Evolutionary conservation across 139 green algal genomes (phyloP), one percentile per base, ranked within the genome.

Genomic region (Volvox reticuliferus): DNA sequence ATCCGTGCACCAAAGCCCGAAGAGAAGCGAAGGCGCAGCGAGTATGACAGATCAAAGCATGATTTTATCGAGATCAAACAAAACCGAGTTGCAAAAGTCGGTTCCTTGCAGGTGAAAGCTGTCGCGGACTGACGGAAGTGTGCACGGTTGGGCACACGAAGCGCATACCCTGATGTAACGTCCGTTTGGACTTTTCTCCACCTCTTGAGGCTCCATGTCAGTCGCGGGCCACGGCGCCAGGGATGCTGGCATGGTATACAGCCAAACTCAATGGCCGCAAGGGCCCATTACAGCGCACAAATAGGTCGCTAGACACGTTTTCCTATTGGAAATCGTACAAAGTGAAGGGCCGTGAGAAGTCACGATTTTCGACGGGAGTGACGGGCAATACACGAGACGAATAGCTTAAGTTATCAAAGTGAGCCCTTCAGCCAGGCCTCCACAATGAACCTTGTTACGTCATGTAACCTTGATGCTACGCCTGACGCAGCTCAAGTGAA

Each of bases 141-240:
- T 32, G 26, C 44, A 55, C 44, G 44, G 44, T 9, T 55, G 9
- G 9, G 44, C 44, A 55, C 44, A 9, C 71, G 71, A 9, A 79
- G 24, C 30, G 50, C 78, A 24, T 61, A 90, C 86, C 86, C 86
- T 55, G 17, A 90, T 85, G n/a, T 90, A 90, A 20, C 86, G 86
- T 13, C 86, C 86, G 37, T 63, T 67, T 32, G 85, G 85, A 26
- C 71, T 84, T 33, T 19, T 6, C 50, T 90, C 86, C 55, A 85
- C 75, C 28, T 90, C 86, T 33, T 84, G 16, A 24, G 36, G 24
- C 26, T 89, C 68, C 61, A 13, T n/a, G 14, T 76, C 62, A 50
- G 30, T 71, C 16, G 78, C 30, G 36, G 35, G 19, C 78, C 78
- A 84, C 1, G 75, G 75, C 75, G 28, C 24, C 14, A 61, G 30